Evolutionary conservation across 2,329 filamentous ascomycete species (phyloP), one percentile per base, ranked within the genome.

Genomic region (Fonsecaea monophora): DNA sequence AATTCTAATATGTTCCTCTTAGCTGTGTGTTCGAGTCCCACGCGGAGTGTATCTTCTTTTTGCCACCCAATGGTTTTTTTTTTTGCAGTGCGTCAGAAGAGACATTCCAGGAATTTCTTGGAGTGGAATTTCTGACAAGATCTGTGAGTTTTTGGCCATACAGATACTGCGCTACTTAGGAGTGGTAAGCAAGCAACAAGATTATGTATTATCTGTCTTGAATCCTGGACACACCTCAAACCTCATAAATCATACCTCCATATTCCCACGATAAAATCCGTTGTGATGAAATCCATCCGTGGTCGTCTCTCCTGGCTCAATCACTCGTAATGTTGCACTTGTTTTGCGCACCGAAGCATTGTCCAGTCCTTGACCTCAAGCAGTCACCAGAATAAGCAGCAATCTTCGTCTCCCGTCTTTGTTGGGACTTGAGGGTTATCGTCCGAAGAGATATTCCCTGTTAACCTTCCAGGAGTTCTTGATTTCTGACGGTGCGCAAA

Each of bases 1-100:
- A 42, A n/a, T 32, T 32, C 56, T 60, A 55, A 54, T 18, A 53
- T 10, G 54, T 9, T 30, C 15, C 6, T 40, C 18, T 6, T 48
- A 60, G 64, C 53, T 66, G 64, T 59, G 64, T 45, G 64, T 66
- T 66, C 64, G 64, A 66, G 64, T 66, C 64, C 59, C 64, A 59
- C 64, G 59, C 45, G 40, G 64, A 60, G 53, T 66, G 64, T 9
- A 4, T n/a, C 35, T 18, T 45, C n/a, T 38, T 37, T 13, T 35
- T 59, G 30, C 30, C 30, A 32, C 30, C 30, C 6, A 0, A 5
- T 32, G 1, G 30, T 32, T 32, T 32, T 32, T 32, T 32, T 32
- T 32, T 2, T 1, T 5, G 37, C 12, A 10, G 37, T 12, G 37
- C 4, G 37, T 32, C 30, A 5, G 6, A 32, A 40, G 37, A 40